These are phyloP conservation scores for Verticillium dahliae DNA, from an alignment of 2,329 filamentous ascomycete genomes.

Conservation along the genomic window DNA sequence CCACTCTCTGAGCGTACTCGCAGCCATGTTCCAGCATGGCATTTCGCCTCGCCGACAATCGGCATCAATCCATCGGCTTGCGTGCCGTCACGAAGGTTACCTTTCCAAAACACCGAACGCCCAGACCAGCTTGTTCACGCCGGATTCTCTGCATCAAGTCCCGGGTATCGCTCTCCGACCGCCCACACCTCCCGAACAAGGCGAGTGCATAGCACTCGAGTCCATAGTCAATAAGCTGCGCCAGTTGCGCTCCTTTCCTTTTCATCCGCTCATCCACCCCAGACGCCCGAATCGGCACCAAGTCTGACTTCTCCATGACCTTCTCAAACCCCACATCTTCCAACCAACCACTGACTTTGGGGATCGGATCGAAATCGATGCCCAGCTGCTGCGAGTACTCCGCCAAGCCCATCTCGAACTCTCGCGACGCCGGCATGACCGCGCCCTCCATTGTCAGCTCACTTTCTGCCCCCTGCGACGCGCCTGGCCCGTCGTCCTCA, in stretches of 20 bases:
- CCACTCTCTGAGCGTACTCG: not conserved
- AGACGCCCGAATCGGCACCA: constrained; percentile 32
- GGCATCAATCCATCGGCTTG: constrained; percentile 6
- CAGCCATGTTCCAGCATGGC: not conserved
- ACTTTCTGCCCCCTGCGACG: not conserved
- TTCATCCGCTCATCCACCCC: constrained; percentile 29
- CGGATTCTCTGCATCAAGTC: constrained; percentile 22
- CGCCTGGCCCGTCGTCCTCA: constrained; percentile 19
- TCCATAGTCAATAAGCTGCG: constrained; percentile 29
- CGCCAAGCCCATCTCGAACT: constrained; percentile 24
- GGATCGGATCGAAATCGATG: constrained; percentile 33
- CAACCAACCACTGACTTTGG: constrained; percentile 25
- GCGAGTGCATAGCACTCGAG: constrained; percentile 24
- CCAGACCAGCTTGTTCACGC: not conserved
- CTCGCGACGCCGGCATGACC: constrained; percentile 15
- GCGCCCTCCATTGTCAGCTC: not conserved
- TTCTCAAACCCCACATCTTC: constrained; percentile 30
- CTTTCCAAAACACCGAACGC: not conserved
- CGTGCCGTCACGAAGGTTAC: constrained; percentile 9
- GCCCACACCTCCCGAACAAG: constrained; percentile 23
- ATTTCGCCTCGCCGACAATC: not conserved
- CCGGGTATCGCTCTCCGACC: constrained; percentile 23
- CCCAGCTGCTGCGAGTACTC: constrained; percentile 19
- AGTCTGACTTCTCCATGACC: constrained; percentile 31
- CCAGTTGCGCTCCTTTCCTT: constrained; percentile 27